A percentile compares a stretch with the other conserved stretches of the same genome.
These are phyloP conservation scores for Phaseolus coccineus DNA, from an alignment of 331 rosid genomes.

Conservation along the genomic window DNA sequence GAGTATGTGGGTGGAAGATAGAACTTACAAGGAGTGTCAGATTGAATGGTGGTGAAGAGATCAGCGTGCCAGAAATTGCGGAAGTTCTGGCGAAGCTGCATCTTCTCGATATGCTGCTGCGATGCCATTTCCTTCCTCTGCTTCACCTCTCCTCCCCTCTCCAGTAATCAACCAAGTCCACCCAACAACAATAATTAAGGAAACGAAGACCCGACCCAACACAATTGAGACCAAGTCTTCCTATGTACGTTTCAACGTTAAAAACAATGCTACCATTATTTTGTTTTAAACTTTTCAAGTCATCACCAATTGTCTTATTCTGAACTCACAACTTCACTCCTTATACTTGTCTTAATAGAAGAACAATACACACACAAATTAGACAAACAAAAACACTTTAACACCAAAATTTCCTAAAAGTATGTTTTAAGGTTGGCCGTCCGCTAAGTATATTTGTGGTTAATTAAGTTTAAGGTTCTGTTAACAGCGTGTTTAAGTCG, in stretches of 20 bases:
- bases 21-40: slow-evolving; percentile 64
- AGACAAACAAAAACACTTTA: too few species aligned
- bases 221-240: too few species aligned
- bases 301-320: not conserved
- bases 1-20: not conserved
- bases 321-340: not conserved
- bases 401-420: too few species aligned
- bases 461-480: not conserved
- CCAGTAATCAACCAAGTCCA: too few species aligned
- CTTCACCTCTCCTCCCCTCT: not conserved
- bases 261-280: not conserved
- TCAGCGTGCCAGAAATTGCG: slow-evolving; percentile 90
- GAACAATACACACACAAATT: too few species aligned
- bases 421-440: slow-evolving; percentile 20
- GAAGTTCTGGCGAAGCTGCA: slow-evolving; percentile 80
- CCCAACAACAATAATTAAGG: not conserved
- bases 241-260: not conserved
- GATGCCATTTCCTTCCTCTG: slow-evolving; percentile 63
- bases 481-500: not conserved
- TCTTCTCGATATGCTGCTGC: slow-evolving; percentile 70
- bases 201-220: not conserved
- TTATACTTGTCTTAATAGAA: too few species aligned
- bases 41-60: slow-evolving; percentile 65
- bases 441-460: not conserved
- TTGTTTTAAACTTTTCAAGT: not conserved